These are phyloP conservation scores for Neopestalotiopsis rosae DNA, from an alignment of 2,329 filamentous ascomycete species.

Conservation along the genomic window DNA sequence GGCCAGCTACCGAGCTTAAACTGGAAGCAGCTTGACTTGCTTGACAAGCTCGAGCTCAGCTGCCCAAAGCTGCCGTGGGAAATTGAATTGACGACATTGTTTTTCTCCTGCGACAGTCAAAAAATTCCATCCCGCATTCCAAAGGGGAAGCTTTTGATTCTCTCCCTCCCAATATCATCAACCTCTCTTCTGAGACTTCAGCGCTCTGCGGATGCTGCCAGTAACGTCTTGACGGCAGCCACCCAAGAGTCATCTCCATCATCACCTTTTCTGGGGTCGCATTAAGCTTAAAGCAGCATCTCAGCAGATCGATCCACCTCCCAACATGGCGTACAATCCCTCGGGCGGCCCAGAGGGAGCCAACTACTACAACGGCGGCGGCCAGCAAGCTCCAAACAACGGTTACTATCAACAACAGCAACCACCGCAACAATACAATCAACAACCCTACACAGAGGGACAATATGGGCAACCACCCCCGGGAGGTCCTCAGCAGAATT, in stretches of 20 bases:
- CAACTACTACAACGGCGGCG: slow-evolving; percentile 14
- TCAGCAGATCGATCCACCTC: not conserved
- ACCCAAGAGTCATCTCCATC: not conserved
- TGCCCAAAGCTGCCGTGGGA: not conserved
- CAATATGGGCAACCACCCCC: slow-evolving; percentile 23
- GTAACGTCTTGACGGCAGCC: not conserved
- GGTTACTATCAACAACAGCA: slow-evolving; percentile 16
- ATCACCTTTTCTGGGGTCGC: not conserved
- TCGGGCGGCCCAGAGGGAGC: slow-evolving; percentile 9
- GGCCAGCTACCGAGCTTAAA: slow-evolving; percentile 4
- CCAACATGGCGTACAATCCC: slow-evolving; percentile 16
- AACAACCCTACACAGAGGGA: slow-evolving; percentile 20
- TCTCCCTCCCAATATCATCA: not conserved
- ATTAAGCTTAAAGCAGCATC: slow-evolving; percentile 8
- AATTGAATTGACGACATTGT: not conserved
- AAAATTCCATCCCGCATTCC: not conserved
- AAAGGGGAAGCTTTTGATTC: not conserved
- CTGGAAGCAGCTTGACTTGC: not conserved
- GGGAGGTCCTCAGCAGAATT: slow-evolving; percentile 29
- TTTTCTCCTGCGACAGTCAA: slow-evolving; percentile 5
- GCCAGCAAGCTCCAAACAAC: not conserved
- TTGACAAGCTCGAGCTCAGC: not conserved
- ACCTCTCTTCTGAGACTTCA: not conserved
- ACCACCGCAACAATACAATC: slow-evolving; percentile 23
- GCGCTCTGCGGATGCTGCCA: not conserved